phyloP scores from a whole-genome alignment of 495 filamentous ascomycete species.

The Chaetomium tenue region DNA sequence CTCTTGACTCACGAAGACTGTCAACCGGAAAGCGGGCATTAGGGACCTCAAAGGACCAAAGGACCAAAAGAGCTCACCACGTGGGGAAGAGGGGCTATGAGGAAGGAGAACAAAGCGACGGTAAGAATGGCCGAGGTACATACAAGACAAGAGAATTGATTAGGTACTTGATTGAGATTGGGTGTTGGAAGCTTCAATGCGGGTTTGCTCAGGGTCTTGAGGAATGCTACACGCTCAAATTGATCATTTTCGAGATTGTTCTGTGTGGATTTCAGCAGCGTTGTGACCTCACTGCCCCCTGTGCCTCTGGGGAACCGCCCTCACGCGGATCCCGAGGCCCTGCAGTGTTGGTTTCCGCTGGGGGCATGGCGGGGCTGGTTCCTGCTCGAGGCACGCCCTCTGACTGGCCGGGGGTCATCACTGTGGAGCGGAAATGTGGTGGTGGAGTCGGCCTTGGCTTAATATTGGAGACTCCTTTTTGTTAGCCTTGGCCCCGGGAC shows the following conservation, averaged over 20 bases:
- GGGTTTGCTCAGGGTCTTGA: background rate
- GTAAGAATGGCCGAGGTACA: too few relatives aligned
- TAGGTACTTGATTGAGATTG: background rate
- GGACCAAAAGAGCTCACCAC: too few relatives aligned
- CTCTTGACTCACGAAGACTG: background rate
- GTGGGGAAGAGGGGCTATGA: too few relatives aligned
- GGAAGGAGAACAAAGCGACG: background rate
- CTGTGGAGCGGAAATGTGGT: constrained; percentile 2
- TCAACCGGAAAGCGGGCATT: background rate
- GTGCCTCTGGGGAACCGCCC: background rate
- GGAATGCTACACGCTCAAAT: constrained; percentile 14
- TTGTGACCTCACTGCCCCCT: background rate
- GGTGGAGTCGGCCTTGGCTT: constrained; percentile 16
- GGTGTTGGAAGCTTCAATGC: background rate
- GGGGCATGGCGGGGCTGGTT: constrained; percentile 17
- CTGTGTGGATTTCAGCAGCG: constrained; percentile 14
- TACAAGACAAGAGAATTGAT: background rate
- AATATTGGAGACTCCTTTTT: constrained; percentile 27
- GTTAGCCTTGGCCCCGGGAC: constrained; percentile 20
- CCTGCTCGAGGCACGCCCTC: constrained; percentile 5
- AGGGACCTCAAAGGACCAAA: background rate
- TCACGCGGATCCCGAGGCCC: constrained; percentile 4
- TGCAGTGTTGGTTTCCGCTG: constrained; percentile 4
- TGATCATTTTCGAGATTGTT: constrained; percentile 12
- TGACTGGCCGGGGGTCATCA: constrained; percentile 8